phyloP scores from a whole-genome alignment of 1,284 basidiomycete species.

The Cerrena zonata region DNA sequence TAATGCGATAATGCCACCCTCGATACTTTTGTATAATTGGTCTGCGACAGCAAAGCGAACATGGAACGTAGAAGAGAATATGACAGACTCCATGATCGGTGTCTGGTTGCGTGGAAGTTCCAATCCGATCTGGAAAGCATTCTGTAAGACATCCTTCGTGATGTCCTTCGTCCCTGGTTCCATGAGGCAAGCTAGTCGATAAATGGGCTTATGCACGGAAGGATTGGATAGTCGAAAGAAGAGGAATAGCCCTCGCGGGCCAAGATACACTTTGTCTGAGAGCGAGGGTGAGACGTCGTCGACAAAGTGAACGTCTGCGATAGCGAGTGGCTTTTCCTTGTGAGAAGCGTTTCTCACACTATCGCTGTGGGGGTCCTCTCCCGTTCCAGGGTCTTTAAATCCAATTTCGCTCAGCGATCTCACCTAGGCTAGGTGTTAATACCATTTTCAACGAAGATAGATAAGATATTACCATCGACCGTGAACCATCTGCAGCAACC shows the following conservation, averaged over 20 bases:
- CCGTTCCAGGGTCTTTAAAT: conserved; percentile 25
- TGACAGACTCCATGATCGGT: neutral
- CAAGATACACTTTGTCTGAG: neutral
- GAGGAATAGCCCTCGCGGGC: neutral
- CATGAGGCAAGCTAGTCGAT: conserved; percentile 33
- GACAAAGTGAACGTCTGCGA: conserved; percentile 23
- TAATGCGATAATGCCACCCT: conserved; percentile 23
- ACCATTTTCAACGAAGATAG: neutral
- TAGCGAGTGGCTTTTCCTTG: conserved; percentile 28
- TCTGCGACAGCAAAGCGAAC: conserved; percentile 34
- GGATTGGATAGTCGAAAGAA: neutral
- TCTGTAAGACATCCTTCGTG: conserved; percentile 32
- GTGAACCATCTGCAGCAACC: conserved; percentile 53
- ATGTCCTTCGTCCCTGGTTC: conserved; percentile 28
- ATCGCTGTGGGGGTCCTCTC: conserved; percentile 8
- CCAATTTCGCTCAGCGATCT: conserved; percentile 22
- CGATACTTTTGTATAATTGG: conserved; percentile 25
- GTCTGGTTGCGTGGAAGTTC: conserved; percentile 21
- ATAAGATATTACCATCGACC: conserved; percentile 36
- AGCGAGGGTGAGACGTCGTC: neutral
- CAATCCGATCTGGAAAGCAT: conserved; percentile 29
- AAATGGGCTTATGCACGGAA: conserved; percentile 16
- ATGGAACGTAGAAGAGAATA: conserved; percentile 29
- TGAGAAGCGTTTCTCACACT: conserved; percentile 12
- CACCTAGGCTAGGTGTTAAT: conserved; percentile 18